Conservation (phyloP, 352 stramenopile species). For the Pythium guiyangense region DNA sequence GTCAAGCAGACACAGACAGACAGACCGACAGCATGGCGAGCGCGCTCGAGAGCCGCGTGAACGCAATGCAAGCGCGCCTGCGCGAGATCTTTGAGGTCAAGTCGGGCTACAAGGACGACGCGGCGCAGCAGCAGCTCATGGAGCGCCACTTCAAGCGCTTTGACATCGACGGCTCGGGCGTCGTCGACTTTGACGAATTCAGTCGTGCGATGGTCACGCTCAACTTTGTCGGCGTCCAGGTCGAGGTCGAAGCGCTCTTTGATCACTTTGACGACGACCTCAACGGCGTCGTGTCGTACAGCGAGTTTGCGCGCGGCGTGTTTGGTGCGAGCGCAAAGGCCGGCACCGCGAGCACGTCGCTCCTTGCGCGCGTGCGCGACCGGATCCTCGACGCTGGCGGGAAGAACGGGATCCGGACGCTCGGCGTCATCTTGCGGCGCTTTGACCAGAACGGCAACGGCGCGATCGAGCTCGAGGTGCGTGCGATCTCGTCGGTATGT, state of each 20-base stretch:
- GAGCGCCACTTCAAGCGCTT: constrained; percentile 77
- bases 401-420: constrained; percentile 70
- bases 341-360: constrained; percentile 12
- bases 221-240: constrained; percentile 88
- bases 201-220: constrained; percentile 77
- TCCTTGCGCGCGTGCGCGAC: constrained; percentile 43
- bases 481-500: not conserved
- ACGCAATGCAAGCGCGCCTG: constrained; percentile 51
- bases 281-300: constrained; percentile 70
- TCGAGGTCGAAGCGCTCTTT: constrained; percentile 82
- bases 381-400: constrained; percentile 55
- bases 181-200: constrained; percentile 88
- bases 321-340: constrained; percentile 23
- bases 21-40: not conserved
- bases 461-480: constrained; percentile 57
- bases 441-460: constrained; percentile 83
- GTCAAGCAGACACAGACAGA: too few relatives aligned
- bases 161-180: constrained; percentile 60
- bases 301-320: constrained; percentile 57
- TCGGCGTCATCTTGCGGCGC: constrained; percentile 58
- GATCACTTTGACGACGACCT: constrained; percentile 87
- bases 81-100: constrained; percentile 66
- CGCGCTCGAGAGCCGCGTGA: constrained; percentile 27
- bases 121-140: constrained; percentile 42
- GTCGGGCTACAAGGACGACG: constrained; percentile 61